These are phyloP conservation scores for Daldinia caldariorum DNA, from an alignment of 495 filamentous ascomycete species.

Conservation along the genomic window DNA sequence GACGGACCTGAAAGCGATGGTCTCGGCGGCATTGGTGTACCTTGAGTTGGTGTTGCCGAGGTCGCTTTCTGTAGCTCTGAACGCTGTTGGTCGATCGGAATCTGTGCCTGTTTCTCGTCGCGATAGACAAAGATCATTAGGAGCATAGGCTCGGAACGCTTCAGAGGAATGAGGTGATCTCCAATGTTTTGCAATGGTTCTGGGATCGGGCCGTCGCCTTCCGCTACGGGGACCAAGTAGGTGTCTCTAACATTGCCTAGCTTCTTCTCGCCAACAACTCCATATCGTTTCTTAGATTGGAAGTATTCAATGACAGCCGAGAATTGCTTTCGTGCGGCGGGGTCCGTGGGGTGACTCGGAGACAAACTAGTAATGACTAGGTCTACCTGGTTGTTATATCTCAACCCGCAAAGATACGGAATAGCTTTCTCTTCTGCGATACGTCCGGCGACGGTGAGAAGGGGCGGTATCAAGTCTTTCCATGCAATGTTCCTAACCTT, in stretches of 20 bases:
- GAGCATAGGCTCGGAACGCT: constrained; percentile 73
- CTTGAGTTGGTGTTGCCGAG: constrained; percentile 34
- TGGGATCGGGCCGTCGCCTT: constrained; percentile 64
- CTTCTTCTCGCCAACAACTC: constrained; percentile 77
- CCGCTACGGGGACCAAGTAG: constrained; percentile 78
- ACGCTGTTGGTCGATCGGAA: constrained; percentile 57
- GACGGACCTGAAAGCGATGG: constrained; percentile 57
- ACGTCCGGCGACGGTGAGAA: constrained; percentile 80
- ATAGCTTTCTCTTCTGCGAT: constrained; percentile 82
- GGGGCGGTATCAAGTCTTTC: constrained; percentile 71
- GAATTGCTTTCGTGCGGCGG: constrained; percentile 66
- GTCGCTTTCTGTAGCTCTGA: constrained; percentile 44
- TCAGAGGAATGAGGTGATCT: constrained; percentile 73
- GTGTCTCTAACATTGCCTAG: constrained; percentile 78
- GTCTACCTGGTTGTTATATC: constrained; percentile 77
- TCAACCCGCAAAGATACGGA: constrained; percentile 85
- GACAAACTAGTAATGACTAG: constrained; percentile 74
- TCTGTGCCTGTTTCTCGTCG: constrained; percentile 52
- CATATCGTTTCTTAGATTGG: constrained; percentile 76
- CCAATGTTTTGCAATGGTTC: constrained; percentile 82
- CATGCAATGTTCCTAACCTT: constrained; percentile 68
- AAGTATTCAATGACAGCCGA: constrained; percentile 83
- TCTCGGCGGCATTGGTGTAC: constrained; percentile 48
- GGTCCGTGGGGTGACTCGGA: constrained; percentile 54
- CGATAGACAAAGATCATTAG: constrained; percentile 81